Conservation (phyloP, 2,329 filamentous ascomycete species). For the Cladosporium sp. region DNA sequence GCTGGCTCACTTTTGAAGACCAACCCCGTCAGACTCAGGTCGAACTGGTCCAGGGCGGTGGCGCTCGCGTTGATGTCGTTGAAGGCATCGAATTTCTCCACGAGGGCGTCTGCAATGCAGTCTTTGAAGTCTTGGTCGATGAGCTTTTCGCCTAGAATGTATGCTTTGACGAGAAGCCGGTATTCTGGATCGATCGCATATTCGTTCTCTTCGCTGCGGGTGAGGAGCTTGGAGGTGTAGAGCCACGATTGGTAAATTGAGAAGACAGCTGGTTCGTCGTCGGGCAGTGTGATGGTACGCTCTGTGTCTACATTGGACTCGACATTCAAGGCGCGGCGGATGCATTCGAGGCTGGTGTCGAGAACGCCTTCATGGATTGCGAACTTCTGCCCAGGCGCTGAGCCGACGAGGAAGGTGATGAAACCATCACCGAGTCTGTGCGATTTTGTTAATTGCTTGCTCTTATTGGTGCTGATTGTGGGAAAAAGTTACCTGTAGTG, state of each 20-base stretch:
- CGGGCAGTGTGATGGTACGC: conserved; percentile 9
- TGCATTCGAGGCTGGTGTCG: conserved; percentile 10
- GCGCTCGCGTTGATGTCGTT: neutral
- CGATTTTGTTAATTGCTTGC: too few relatives aligned
- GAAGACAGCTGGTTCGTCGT: conserved; percentile 12
- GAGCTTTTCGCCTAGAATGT: conserved; percentile 25
- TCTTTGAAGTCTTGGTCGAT: conserved; percentile 24
- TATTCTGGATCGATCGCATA: neutral
- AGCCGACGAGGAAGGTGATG: conserved; percentile 11
- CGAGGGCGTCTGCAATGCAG: conserved; percentile 16
- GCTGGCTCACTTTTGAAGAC: conserved; percentile 17
- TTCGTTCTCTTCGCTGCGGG: neutral
- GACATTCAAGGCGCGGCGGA: conserved; percentile 10
- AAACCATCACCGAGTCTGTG: neutral
- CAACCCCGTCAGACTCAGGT: conserved; percentile 7
- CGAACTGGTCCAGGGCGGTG: neutral
- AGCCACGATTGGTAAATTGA: conserved; percentile 20
- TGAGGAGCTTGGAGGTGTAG: conserved; percentile 8
- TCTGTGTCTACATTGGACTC: conserved; percentile 17
- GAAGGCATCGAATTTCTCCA: conserved; percentile 5
- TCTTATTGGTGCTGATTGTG: too few relatives aligned
- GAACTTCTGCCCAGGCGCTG: neutral
- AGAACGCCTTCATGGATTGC: conserved; percentile 10
- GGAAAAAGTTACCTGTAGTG: too few relatives aligned
- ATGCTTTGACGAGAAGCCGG: conserved; percentile 14